These are phyloP conservation scores for Plasmodium inui DNA, from an alignment of 169 alveolate species.

Conservation along the genomic window DNA sequence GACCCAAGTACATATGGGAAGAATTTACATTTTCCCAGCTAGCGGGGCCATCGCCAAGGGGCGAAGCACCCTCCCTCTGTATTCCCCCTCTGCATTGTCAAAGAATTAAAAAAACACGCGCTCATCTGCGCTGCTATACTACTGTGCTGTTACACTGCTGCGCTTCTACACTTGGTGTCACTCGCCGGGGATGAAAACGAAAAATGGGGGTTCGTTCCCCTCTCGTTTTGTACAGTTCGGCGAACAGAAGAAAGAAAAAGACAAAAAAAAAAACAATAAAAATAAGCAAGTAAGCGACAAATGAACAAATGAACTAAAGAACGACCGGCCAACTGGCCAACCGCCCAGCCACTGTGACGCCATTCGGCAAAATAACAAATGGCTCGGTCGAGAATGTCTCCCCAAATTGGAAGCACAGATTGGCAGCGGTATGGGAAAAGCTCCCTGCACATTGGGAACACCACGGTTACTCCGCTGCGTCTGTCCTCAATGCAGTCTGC, in stretches of 20 bases:
- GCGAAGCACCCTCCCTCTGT: not conserved
- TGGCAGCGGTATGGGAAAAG: not conserved
- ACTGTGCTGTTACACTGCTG: too few relatives aligned
- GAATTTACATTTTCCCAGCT: not conserved
- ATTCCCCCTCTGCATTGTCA: not conserved
- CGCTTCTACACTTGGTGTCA: not conserved
- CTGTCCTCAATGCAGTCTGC: constrained; percentile 17
- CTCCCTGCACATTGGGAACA: not conserved
- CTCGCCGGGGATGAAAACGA: not conserved
- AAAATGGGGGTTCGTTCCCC: not conserved
- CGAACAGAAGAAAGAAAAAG: not conserved
- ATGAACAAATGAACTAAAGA: not conserved
- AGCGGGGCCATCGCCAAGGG: not conserved
- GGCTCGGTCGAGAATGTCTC: not conserved
- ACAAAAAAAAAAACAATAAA: not conserved
- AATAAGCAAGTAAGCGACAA: not conserved
- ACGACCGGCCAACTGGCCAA: too few relatives aligned
- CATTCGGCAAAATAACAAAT: not conserved
- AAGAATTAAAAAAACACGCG: not conserved
- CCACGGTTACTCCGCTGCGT: not conserved
- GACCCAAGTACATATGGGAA: not conserved
- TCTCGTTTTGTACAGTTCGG: not conserved
- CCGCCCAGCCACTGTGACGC: not conserved
- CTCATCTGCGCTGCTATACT: not conserved
- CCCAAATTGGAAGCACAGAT: not conserved